These are phyloP conservation scores for Vigna reflexopilosa DNA, from an alignment of 306 rosid species.

Conservation along the genomic window DNA sequence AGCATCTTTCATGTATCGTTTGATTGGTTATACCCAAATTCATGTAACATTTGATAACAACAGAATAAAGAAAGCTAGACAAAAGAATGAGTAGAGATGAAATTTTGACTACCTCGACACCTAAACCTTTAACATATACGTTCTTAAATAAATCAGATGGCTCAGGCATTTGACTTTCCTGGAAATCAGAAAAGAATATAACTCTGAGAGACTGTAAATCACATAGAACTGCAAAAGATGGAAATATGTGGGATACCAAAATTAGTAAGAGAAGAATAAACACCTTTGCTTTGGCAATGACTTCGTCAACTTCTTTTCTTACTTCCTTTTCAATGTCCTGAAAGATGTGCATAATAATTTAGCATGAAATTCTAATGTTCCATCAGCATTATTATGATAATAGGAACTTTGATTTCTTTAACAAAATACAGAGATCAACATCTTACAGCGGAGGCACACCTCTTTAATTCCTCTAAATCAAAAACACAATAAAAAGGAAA, in stretches of 20 bases:
- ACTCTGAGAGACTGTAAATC: conserved; percentile 6
- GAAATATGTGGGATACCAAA: not conserved
- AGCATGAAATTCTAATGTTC: conserved; percentile 17
- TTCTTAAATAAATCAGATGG: conserved; percentile 69
- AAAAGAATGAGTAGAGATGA: conserved; percentile 7
- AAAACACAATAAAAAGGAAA: not conserved
- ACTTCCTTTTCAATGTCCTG: conserved; percentile 82
- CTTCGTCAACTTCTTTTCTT: conserved; percentile 82
- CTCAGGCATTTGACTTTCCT: conserved; percentile 85
- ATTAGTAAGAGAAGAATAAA: not conserved
- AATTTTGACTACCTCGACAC: conserved; percentile 64
- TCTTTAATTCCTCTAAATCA: conserved; percentile 11
- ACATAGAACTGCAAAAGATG: conserved; percentile 23
- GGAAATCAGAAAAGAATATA: conserved; percentile 48
- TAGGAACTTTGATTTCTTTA: not conserved
- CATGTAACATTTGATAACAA: not conserved
- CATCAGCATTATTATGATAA: not conserved
- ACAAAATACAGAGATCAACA: not conserved
- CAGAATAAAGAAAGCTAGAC: not conserved
- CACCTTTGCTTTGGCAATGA: conserved; percentile 89
- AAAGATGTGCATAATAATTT: conserved; percentile 21
- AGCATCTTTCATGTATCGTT: not conserved
- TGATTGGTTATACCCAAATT: conserved; percentile 1
- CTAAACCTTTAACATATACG: conserved; percentile 68
- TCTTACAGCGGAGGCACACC: not conserved